Base-by-base conservation (phyloP, 768 basidiomycete genomes). In the Podaxis sp. region DNA sequence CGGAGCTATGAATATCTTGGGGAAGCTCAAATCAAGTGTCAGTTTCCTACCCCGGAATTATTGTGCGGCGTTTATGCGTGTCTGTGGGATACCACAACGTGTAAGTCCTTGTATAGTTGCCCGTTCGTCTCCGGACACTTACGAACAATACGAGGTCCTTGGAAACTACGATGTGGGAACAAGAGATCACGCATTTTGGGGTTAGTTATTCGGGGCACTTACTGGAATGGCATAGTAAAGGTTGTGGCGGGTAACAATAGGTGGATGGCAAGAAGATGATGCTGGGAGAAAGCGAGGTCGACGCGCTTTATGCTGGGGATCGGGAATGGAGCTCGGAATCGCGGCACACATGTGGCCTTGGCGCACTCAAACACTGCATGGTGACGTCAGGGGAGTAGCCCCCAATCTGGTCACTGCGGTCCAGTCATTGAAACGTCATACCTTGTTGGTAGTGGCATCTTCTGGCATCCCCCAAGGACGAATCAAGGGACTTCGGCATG, bases 11-110 rank as follows among this genome's bases (percentile, higher is more conserved):
- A 56, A 48, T 63, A 61, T 30, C 42, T 33, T 12, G 22, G 17
- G 46, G 42, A 64, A 28, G n/a, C 40, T 52, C 46, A 24, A 26
- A 6, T 13, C 26, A n/a, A 46, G 26, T 39, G 13, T 28, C 48
- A 22, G n/a, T 15, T 55, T 61, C 68, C 33, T 63, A 73, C 74
- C 73, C 74, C 28, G 75, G 74, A 44, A 75, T 75, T 17, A 76
- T 71, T n/a, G 74, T 63, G 26, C 68, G 69, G 33, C 75, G 69
- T 63, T 69, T 75, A 46, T 65, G 70, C 13, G 71, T 66, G 58
- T 72, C 75, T 76, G 42, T 19, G 57, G 33, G 53, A 48, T 36
- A 55, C 17, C 17, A 19, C 28, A 22, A 36, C 19, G 17, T 2
- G 15, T 52, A 38, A 46, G 42, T n/a, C 28, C 13, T 44, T 33